Conservation (phyloP, 2,329 filamentous ascomycete genomes). For the Truncatella angustata region DNA sequence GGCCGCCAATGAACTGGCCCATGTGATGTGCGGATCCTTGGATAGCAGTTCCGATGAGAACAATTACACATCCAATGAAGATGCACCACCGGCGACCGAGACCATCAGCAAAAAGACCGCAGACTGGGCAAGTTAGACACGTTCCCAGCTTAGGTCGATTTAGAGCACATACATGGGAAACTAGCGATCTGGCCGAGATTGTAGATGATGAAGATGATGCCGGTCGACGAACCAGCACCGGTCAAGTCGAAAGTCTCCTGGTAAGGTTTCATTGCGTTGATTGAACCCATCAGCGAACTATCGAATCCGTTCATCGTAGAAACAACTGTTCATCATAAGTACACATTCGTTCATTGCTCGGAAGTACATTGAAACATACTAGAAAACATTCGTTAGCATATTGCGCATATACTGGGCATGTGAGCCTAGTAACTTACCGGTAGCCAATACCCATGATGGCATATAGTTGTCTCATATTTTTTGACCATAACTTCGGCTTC, state of each 20-base stretch:
- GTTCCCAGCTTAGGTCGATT: not conserved
- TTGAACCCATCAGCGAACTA: slow-evolving; percentile 50
- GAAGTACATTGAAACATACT: not conserved
- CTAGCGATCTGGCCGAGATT: slow-evolving; percentile 49
- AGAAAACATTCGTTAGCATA: not conserved
- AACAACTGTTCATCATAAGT: slow-evolving; percentile 21
- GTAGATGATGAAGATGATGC: slow-evolving; percentile 47
- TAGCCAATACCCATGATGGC: slow-evolving; percentile 38
- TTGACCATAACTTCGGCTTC: slow-evolving; percentile 32
- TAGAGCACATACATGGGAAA: slow-evolving; percentile 36
- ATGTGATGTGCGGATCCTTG: slow-evolving; percentile 44
- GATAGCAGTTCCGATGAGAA: slow-evolving; percentile 49
- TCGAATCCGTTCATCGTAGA: slow-evolving; percentile 59
- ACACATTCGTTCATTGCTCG: not conserved
- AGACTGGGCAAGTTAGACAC: slow-evolving; percentile 28
- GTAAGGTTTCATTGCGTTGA: slow-evolving; percentile 52
- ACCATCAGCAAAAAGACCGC: slow-evolving; percentile 47
- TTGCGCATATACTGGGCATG: too few species aligned
- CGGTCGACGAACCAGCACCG: slow-evolving; percentile 45
- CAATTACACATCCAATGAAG: slow-evolving; percentile 52
- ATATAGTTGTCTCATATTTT: slow-evolving; percentile 34
- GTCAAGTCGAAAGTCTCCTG: slow-evolving; percentile 47
- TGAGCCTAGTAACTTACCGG: slow-evolving; percentile 13
- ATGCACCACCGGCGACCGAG: slow-evolving; percentile 55
- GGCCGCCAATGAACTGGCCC: slow-evolving; percentile 53